A percentile compares a stretch with the other conserved stretches of the same genome.
phyloP scores from a whole-genome alignment of 1,284 basidiomycete species.

The Porodaedalea pini region DNA sequence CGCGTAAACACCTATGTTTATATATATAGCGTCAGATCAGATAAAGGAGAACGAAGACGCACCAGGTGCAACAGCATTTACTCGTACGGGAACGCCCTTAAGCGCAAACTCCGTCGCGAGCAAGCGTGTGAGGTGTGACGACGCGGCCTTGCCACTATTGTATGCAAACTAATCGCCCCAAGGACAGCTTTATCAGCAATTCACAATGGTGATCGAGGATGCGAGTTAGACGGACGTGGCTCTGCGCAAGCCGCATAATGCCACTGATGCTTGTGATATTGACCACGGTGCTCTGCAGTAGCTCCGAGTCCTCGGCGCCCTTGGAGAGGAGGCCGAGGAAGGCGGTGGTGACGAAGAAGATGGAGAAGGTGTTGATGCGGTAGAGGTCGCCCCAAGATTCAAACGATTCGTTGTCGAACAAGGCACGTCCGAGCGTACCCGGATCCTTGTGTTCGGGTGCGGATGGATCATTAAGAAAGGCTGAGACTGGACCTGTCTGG shows the following conservation, averaged over 20 bases:
- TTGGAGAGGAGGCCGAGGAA: constrained; percentile 72
- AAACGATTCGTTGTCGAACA: constrained; percentile 65
- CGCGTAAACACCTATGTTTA: constrained; percentile 52
- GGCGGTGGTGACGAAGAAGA: constrained; percentile 71
- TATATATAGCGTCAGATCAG: neutral
- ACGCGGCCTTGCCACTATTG: constrained; percentile 75
- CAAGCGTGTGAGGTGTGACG: constrained; percentile 69
- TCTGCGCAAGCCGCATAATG: constrained; percentile 61
- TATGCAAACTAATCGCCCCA: constrained; percentile 60
- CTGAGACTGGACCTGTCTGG: constrained; percentile 58
- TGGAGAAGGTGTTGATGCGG: constrained; percentile 63
- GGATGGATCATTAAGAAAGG: constrained; percentile 52
- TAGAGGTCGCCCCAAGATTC: constrained; percentile 61
- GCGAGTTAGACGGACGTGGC: constrained; percentile 51
- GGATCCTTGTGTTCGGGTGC: constrained; percentile 58
- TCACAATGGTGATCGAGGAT: neutral
- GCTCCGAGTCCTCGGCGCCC: constrained; percentile 55
- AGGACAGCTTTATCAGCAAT: neutral
- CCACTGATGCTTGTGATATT: constrained; percentile 78
- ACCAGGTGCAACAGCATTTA: constrained; percentile 66
- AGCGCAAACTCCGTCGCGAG: constrained; percentile 71
- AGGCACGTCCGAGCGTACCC: constrained; percentile 56
- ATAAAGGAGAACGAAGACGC: constrained; percentile 14
- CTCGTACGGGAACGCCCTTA: constrained; percentile 62
- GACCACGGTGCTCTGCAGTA: constrained; percentile 61